Evolutionary conservation across 106 monocot genomes (phyloP).

Genomic region (Dendrobium huoshanense): DNA sequence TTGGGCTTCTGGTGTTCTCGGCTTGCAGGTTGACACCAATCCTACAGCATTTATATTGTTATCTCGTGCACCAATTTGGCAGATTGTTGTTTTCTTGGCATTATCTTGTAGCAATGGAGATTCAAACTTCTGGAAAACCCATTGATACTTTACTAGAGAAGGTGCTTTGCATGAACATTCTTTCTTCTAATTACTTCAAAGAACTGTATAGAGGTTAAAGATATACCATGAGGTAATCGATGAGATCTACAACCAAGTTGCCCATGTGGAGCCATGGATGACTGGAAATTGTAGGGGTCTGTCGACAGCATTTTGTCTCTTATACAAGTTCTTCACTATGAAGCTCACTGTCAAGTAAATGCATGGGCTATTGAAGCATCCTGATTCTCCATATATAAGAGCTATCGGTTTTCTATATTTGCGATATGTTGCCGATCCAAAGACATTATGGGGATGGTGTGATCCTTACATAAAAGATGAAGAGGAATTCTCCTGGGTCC

Average conservation of each 20-base stretch:
- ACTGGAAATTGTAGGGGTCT: conserved; percentile 93
- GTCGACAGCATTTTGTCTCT: conserved; percentile 83
- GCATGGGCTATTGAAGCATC: conserved; percentile 80
- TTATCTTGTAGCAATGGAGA: conserved; percentile 43
- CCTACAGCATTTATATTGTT: background rate
- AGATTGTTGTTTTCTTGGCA: background rate
- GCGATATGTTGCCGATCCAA: conserved; percentile 79
- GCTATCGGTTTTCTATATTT: conserved; percentile 84
- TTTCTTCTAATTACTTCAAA: conserved; percentile 91
- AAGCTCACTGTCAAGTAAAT: conserved; percentile 90
- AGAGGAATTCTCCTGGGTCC: conserved; percentile 42
- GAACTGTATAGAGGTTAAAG: conserved; percentile 80
- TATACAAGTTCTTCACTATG: conserved; percentile 93
- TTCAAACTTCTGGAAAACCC: conserved; percentile 68
- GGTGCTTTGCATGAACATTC: conserved; percentile 89
- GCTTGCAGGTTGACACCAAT: background rate
- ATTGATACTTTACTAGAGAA: conserved; percentile 80
- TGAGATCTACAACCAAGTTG: conserved; percentile 87
- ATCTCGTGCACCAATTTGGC: background rate
- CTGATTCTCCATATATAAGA: conserved; percentile 91
- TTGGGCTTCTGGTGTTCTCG: too few species aligned
- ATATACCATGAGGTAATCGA: conserved; percentile 88
- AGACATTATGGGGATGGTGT: conserved; percentile 84
- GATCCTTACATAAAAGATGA: conserved; percentile 88
- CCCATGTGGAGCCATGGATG: conserved; percentile 98